Base-by-base conservation (phyloP, 2,329 filamentous ascomycete species). In the Ophiostoma ips region DNA sequence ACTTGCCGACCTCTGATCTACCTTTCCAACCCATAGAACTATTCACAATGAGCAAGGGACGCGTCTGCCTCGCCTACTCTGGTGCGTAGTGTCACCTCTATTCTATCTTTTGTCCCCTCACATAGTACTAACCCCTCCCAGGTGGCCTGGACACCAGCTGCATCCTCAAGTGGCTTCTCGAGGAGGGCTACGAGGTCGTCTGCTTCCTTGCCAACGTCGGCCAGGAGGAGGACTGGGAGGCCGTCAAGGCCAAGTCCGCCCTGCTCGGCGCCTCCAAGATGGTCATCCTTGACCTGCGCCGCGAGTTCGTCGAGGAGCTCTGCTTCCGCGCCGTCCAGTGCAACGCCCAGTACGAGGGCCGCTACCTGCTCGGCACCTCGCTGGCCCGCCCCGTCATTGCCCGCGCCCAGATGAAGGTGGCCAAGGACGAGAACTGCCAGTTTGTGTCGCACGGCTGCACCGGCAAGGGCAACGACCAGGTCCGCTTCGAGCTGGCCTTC, bases 251-350 rank as follows among this genome's bases (percentile, higher is more conserved):
- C 62, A 88, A 89, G 75, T 61, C 62, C 2, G 55, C 58, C 7
- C 54, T 56, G 65, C 76, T 86, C 55, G 83, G 83, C 60, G 83
- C 83, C 19, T 69, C 76, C 67, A 76, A 77, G 68, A 76, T 81
- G 64, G 64, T 75, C 55, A 72, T 80, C 56, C 67, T 72, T 55
- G 77, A 92, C 64, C 73, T 90, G 50, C 77, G 79, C 60, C 72
- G 73, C 58, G 82, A 87, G 66, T 89, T 92, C 61, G 77, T 92
- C 57, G 83, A 88, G 59, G 77, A 90, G 70, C 73, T 92, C 41
- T 83, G 82, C 71, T 89, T 82, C 76, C 81, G 77, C 48, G 85
- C 86, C 54, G 77, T 92, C 55, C 83, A 87, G 66, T 86, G 79
- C 64, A 79, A 81, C 57, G 78, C 77, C 55, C 76, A 80, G 64